phyloP scores from a whole-genome alignment of 73 alveolate genomes.

The Symbiodinium pilosum region DNA sequence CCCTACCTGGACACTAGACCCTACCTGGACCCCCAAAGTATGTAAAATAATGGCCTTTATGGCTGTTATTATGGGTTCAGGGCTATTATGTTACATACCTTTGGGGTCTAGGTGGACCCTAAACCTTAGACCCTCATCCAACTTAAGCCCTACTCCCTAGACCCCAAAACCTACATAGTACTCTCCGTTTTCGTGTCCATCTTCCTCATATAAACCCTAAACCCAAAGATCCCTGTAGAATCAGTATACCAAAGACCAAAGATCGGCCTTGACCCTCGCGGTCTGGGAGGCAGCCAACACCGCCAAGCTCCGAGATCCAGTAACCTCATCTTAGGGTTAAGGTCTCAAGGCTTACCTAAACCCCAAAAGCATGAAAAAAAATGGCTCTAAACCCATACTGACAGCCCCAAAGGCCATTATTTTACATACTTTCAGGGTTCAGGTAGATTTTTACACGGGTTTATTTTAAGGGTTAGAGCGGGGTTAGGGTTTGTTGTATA shows the following conservation, averaged over 20 bases:
- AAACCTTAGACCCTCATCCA: neutral
- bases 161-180: neutral
- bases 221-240: neutral
- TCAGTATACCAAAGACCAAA: neutral
- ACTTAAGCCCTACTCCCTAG: neutral
- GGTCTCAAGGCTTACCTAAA: no score
- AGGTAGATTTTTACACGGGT: neutral
- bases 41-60: no score
- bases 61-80: no score
- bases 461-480: neutral
- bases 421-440: neutral
- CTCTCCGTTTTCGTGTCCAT: no score
- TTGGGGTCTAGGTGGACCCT: neutral
- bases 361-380: no score
- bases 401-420: no score
- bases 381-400: no score
- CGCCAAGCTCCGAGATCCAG: conserved; percentile 78
- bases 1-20: no score
- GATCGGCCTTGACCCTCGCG: conserved; percentile 25
- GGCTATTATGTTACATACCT: no score
- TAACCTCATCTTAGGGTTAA: conserved; percentile 13
- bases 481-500: neutral
- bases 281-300: conserved; percentile 52
- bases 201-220: neutral
- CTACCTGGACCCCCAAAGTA: no score